These are phyloP conservation scores for Dactylellina parvicollis DNA, from an alignment of 2,329 filamentous ascomycete species.

Conservation along the genomic window DNA sequence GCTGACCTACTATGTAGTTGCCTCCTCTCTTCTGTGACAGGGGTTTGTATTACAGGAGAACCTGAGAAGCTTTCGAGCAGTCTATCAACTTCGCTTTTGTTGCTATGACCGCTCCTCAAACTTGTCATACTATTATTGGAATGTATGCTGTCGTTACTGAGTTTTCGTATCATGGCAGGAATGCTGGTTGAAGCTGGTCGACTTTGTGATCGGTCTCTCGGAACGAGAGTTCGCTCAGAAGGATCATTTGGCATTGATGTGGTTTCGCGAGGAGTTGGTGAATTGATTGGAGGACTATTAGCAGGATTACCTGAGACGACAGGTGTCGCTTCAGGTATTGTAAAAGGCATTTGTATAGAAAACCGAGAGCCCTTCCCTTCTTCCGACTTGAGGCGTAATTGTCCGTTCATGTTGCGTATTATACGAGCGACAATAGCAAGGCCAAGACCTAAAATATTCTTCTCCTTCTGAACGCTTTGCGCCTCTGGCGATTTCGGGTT, in stretches of 20 bases:
- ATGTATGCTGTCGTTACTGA: constrained; percentile 62
- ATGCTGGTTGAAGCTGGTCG: constrained; percentile 40
- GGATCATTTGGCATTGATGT: constrained; percentile 16
- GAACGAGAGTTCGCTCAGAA: constrained; percentile 32
- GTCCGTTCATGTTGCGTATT: constrained; percentile 89
- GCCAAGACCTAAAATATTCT: constrained; percentile 76
- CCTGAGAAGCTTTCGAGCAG: constrained; percentile 77
- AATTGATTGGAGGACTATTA: background rate
- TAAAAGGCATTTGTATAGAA: constrained; percentile 80
- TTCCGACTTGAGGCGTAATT: constrained; percentile 84
- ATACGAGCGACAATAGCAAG: constrained; percentile 88
- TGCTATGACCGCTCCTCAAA: constrained; percentile 66
- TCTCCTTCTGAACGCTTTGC: constrained; percentile 57
- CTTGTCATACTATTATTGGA: constrained; percentile 65
- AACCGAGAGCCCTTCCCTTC: constrained; percentile 84
- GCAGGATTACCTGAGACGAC: background rate
- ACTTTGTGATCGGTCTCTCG: constrained; percentile 57
- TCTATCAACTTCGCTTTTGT: constrained; percentile 73
- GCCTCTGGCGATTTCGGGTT: constrained; percentile 53
- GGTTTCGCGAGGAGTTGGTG: background rate
- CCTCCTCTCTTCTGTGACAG: constrained; percentile 58
- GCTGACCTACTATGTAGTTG: constrained; percentile 18
- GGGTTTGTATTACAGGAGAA: constrained; percentile 65
- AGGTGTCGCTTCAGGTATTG: constrained; percentile 33
- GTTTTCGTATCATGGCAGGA: constrained; percentile 58